A percentile compares a stretch with the other conserved stretches of the same genome.
These are phyloP conservation scores for Gracilaria vermiculophylla DNA, from an alignment of 23 red algal genomes.

Conservation along the genomic window DNA sequence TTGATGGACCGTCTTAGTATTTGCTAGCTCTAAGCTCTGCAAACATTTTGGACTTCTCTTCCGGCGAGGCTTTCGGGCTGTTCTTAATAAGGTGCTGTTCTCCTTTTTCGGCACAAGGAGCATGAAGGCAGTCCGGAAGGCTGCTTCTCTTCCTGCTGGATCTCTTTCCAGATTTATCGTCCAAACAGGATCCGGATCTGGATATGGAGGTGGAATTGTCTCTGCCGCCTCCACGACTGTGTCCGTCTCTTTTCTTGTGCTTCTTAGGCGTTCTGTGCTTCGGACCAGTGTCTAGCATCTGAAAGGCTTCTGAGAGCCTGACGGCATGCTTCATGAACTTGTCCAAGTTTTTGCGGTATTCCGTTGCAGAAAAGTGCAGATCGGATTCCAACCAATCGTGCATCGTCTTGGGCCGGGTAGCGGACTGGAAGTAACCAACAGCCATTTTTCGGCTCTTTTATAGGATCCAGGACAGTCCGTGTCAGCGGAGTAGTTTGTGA, in stretches of 20 bases:
- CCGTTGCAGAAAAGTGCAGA: neutral
- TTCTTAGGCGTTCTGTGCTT: neutral
- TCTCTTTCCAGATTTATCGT: neutral
- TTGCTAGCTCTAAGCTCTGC: neutral
- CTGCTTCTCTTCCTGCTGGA: neutral
- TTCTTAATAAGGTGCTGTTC: neutral
- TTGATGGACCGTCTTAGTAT: neutral
- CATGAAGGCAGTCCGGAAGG: neutral
- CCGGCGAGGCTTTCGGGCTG: neutral
- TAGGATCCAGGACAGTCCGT: conserved; percentile 11
- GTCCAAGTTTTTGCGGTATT: neutral
- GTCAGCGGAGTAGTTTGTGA: neutral
- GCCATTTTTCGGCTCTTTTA: conserved; percentile 1
- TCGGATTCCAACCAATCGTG: conserved; percentile 9
- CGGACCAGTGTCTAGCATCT: neutral
- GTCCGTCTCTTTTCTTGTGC: conserved; percentile 11
- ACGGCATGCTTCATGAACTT: conserved; percentile 1
- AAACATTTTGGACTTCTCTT: conserved; percentile 2
- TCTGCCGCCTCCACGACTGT: neutral
- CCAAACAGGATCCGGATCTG: neutral
- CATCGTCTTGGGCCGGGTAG: neutral
- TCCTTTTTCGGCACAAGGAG: neutral
- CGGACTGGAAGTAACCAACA: neutral
- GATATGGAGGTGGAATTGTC: neutral
- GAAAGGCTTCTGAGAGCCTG: neutral